Conservation (phyloP, 129 eudicot genomes). For the Mikania micrantha region DNA sequence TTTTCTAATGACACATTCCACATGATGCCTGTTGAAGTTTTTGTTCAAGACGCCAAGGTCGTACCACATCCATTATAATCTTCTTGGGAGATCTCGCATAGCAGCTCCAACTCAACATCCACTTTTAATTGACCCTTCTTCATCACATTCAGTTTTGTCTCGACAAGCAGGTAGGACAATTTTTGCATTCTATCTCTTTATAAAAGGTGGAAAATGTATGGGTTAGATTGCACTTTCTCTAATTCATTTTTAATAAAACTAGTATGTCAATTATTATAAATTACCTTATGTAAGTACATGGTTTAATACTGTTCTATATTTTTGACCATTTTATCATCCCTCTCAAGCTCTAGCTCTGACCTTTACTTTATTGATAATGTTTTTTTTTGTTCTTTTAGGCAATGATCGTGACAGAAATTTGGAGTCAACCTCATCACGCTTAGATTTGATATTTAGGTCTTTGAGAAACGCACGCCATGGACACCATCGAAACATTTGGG, state of each 20-base stretch:
- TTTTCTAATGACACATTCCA: slow-evolving; percentile 66
- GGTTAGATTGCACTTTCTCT: neutral
- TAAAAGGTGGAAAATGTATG: neutral
- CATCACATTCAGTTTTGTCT: slow-evolving; percentile 44
- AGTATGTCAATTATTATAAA: neutral
- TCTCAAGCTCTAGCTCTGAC: too few relatives aligned
- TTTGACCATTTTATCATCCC: too few relatives aligned
- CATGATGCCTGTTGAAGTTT: slow-evolving; percentile 97
- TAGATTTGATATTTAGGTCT: slow-evolving; percentile 80
- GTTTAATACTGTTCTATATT: too few relatives aligned
- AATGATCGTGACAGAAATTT: slow-evolving; percentile 37
- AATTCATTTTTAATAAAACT: neutral
- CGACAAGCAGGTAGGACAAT: slow-evolving; percentile 35
- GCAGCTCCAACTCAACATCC: slow-evolving; percentile 73
- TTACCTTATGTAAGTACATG: too few relatives aligned
- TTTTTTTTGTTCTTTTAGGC: neutral
- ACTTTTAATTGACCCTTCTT: slow-evolving; percentile 67
- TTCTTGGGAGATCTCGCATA: slow-evolving; percentile 70
- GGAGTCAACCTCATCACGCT: slow-evolving; percentile 56
- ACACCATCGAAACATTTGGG: slow-evolving; percentile 75
- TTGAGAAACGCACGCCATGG: slow-evolving; percentile 87
- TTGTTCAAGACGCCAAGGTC: slow-evolving; percentile 92
- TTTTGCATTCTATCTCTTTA: neutral
- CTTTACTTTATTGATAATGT: neutral
- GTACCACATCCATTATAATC: slow-evolving; percentile 90